Conservation (phyloP, 2,329 filamentous ascomycete genomes). For the Aureobasidium subglaciale region DNA sequence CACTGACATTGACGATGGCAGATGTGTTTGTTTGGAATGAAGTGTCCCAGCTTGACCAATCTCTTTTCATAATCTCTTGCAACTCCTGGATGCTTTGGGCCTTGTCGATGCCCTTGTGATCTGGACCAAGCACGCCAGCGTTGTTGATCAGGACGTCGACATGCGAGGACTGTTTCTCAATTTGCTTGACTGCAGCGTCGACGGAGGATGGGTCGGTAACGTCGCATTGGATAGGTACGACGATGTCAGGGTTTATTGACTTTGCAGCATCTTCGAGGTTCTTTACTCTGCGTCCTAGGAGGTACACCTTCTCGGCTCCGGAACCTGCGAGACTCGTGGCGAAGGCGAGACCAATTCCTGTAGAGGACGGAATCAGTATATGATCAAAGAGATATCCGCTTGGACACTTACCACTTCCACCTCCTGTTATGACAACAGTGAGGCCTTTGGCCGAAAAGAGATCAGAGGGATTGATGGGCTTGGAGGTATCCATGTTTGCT, state of each 20-base stretch:
- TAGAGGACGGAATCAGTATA: background rate
- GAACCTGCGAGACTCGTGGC: constrained; percentile 33
- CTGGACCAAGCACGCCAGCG: constrained; percentile 32
- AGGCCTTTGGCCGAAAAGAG: constrained; percentile 36
- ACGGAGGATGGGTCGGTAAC: constrained; percentile 38
- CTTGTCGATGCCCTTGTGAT: constrained; percentile 34
- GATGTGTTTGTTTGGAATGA: constrained; percentile 39
- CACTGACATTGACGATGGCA: constrained; percentile 37
- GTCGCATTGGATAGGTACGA: constrained; percentile 38
- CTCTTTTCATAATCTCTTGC: constrained; percentile 33
- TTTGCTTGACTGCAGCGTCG: constrained; percentile 33
- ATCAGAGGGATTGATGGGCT: constrained; percentile 27
- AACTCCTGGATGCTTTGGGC: constrained; percentile 39
- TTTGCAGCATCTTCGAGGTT: constrained; percentile 30
- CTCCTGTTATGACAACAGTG: constrained; percentile 36
- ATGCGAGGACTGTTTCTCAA: constrained; percentile 38
- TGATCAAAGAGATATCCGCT: too few relatives aligned
- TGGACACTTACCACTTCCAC: constrained; percentile 31
- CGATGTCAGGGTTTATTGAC: constrained; percentile 26
- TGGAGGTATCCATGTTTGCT: constrained; percentile 30
- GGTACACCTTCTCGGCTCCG: constrained; percentile 32
- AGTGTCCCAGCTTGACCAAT: constrained; percentile 29
- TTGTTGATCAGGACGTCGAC: constrained; percentile 44
- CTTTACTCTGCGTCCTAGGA: constrained; percentile 33
- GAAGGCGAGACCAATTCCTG: constrained; percentile 22